Conservation (phyloP, 176 grass and related monocot genomes). For the Carex cristatella region DNA sequence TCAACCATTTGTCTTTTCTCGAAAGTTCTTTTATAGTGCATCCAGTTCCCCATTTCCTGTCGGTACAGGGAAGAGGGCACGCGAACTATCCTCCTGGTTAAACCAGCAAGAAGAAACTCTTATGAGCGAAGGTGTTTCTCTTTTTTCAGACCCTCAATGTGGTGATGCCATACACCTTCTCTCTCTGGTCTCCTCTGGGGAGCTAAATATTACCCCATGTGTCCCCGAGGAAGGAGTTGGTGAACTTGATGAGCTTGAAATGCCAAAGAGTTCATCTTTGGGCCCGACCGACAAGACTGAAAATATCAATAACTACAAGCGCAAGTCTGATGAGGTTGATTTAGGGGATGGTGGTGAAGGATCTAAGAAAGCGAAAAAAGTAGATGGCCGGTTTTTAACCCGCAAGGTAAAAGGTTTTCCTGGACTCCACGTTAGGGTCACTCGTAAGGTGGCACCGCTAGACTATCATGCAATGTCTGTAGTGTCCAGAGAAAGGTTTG, state of each 20-base stretch:
- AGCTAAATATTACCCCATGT: constrained; percentile 51
- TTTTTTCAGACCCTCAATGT: constrained; percentile 72
- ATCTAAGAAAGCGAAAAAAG: constrained; percentile 64
- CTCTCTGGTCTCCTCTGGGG: constrained; percentile 56
- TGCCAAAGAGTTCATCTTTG: constrained; percentile 25
- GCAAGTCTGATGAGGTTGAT: constrained; percentile 43
- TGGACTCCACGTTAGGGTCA: constrained; percentile 60
- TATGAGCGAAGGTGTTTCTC: constrained; percentile 35
- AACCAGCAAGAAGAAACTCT: constrained; percentile 45
- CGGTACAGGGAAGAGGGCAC: constrained; percentile 71
- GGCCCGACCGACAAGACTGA: constrained; percentile 7
- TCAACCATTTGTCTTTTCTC: constrained; percentile 68
- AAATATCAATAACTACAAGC: constrained; percentile 29
- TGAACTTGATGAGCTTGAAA: constrained; percentile 63
- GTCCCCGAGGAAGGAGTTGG: constrained; percentile 79
- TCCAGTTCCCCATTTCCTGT: constrained; percentile 79
- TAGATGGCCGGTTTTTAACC: constrained; percentile 49
- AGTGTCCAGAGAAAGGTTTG: background rate
- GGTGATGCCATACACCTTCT: constrained; percentile 71
- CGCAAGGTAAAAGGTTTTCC: constrained; percentile 92
- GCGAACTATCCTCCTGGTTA: constrained; percentile 60
- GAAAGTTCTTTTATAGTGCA: constrained; percentile 61
- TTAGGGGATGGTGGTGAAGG: constrained; percentile 23
- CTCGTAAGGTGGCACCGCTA: constrained; percentile 34
- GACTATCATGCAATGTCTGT: background rate